Conservation (phyloP, 1,284 basidiomycete genomes). For the Meira miltonrushii region DNA sequence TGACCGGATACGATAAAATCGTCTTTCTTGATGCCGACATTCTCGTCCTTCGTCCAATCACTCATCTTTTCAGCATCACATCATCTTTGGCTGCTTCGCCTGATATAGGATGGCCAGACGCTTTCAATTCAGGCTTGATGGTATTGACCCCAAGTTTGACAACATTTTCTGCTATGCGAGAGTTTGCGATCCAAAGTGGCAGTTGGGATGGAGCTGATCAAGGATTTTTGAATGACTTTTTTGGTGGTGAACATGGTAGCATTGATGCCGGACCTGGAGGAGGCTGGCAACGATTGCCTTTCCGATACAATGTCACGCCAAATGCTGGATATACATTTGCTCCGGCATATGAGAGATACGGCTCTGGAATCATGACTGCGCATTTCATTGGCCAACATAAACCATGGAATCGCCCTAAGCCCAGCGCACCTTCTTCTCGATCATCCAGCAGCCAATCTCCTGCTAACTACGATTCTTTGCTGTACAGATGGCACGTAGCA, state of each 20-base stretch:
- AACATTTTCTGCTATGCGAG: slow-evolving; percentile 71
- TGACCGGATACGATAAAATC: slow-evolving; percentile 77
- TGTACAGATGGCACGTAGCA: slow-evolving; percentile 83
- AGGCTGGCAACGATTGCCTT: slow-evolving; percentile 81
- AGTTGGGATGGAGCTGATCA: slow-evolving; percentile 97
- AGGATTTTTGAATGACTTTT: slow-evolving; percentile 90
- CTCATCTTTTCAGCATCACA: slow-evolving; percentile 35
- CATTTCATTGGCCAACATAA: slow-evolving; percentile 94
- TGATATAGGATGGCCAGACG: slow-evolving; percentile 97
- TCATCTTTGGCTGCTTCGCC: slow-evolving; percentile 70
- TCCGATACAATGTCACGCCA: slow-evolving; percentile 85
- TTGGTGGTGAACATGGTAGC: slow-evolving; percentile 57
- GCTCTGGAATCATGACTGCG: slow-evolving; percentile 76
- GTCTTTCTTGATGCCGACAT: slow-evolving; percentile 95
- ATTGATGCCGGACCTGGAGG: slow-evolving; percentile 55
- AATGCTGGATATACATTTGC: slow-evolving; percentile 96
- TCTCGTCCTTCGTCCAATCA: slow-evolving; percentile 63
- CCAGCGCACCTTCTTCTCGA: no score
- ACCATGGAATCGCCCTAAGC: slow-evolving; percentile 63
- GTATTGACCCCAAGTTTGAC: slow-evolving; percentile 74
- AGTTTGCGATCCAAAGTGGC: slow-evolving; percentile 68
- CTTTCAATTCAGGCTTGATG: slow-evolving; percentile 94
- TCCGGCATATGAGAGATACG: slow-evolving; percentile 88
- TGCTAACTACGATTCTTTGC: slow-evolving; percentile 66
- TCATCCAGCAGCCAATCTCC: not conserved